phyloP scores from a whole-genome alignment of 805 yeast species.

The Nakazawaea populi region DNA sequence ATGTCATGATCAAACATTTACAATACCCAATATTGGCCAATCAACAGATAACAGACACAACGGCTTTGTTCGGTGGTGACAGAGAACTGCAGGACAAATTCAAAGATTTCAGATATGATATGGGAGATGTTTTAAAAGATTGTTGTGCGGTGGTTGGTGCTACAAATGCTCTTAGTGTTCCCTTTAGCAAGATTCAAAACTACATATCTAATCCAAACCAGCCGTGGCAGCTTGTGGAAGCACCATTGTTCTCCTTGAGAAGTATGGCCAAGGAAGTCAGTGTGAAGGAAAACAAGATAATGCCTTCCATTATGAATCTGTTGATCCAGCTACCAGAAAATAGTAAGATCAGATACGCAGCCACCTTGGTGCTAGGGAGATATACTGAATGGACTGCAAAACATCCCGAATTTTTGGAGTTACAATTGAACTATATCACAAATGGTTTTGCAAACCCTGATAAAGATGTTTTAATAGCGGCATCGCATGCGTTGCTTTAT shows the following conservation, averaged over 20 bases:
- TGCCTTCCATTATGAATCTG: conserved; percentile 73
- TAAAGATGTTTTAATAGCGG: conserved; percentile 65
- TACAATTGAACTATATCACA: conserved; percentile 79
- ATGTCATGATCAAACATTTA: conserved; percentile 60
- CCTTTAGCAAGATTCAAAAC: conserved; percentile 53
- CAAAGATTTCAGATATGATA: conserved; percentile 88
- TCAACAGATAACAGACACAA: conserved; percentile 21
- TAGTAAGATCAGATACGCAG: conserved; percentile 83
- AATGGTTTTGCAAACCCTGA: conserved; percentile 51
- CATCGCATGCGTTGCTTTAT: conserved; percentile 90
- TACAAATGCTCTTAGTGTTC: conserved; percentile 59
- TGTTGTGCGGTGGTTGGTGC: conserved; percentile 91
- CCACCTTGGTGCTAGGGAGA: conserved; percentile 90
- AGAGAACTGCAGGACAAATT: conserved; percentile 87
- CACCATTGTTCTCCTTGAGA: conserved; percentile 82
- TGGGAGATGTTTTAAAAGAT: conserved; percentile 97
- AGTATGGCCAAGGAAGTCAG: conserved; percentile 93
- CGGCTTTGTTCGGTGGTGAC: conserved; percentile 55
- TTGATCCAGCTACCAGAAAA: conserved; percentile 75
- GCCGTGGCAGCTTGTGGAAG: conserved; percentile 84
- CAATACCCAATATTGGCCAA: conserved; percentile 54
- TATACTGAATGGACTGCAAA: conserved; percentile 92
- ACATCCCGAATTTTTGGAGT: conserved; percentile 77
- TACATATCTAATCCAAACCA: conserved; percentile 23
- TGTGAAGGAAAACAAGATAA: conserved; percentile 49